Conservation (phyloP, 768 basidiomycete species). For the Tulasnella sp. region DNA sequence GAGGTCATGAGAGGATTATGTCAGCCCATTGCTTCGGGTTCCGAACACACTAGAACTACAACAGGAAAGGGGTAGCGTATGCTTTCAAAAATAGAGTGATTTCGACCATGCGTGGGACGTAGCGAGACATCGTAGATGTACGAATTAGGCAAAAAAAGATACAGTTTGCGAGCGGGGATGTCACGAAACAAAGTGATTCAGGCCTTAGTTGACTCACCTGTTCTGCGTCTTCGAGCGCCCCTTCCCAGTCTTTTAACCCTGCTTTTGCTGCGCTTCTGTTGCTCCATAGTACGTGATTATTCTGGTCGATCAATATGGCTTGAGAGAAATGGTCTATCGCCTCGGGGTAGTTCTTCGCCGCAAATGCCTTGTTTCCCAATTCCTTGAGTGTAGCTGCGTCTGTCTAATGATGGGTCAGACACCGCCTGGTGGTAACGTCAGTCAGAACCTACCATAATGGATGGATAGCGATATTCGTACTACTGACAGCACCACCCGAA, state of each 20-base stretch:
- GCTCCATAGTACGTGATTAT: constrained; percentile 81
- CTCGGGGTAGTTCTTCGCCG: constrained; percentile 80
- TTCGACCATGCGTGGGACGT: too few relatives aligned
- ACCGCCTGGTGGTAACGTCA: too few relatives aligned
- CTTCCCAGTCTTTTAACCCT: constrained; percentile 66
- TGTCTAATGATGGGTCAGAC: too few relatives aligned
- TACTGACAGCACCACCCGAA: neutral
- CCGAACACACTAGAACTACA: neutral
- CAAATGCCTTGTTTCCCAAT: constrained; percentile 89
- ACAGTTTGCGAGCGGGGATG: neutral
- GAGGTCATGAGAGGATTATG: neutral
- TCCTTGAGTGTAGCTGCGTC: constrained; percentile 64
- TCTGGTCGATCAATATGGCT: constrained; percentile 69
- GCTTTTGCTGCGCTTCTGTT: constrained; percentile 84
- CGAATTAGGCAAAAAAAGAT: neutral
- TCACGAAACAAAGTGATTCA: neutral
- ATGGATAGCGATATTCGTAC: too few relatives aligned
- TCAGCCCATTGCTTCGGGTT: neutral
- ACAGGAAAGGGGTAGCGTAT: too few relatives aligned
- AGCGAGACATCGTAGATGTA: neutral
- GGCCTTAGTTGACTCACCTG: constrained; percentile 42
- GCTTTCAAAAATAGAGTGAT: too few relatives aligned
- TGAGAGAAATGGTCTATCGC: constrained; percentile 74
- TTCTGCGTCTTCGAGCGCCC: constrained; percentile 78
- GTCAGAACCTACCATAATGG: too few relatives aligned